A percentile compares a stretch with the other conserved stretches of the same genome.
Conservation (phyloP, 139 green algal genomes). For the Raphidocelis subcapitata region DNA sequence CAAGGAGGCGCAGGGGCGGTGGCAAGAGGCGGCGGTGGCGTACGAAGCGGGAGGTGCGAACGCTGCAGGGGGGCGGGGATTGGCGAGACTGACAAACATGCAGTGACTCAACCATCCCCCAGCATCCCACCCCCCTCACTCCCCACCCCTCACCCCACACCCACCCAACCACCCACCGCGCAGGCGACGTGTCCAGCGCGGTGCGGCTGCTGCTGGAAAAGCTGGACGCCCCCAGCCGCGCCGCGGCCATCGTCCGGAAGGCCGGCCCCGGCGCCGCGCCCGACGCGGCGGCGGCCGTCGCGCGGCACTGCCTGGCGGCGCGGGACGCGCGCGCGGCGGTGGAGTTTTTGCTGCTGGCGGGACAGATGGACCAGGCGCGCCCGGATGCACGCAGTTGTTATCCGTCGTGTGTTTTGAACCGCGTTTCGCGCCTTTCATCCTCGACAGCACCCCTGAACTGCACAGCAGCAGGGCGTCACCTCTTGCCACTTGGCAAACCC, state of each 20-base stretch:
- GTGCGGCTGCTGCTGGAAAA: conserved; percentile 71
- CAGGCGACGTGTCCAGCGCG: conserved; percentile 58
- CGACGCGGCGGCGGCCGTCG: conserved; percentile 47
- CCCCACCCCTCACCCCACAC: no score
- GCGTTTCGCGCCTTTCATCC: no score
- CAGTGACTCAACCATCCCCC: neutral
- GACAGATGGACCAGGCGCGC: conserved; percentile 49
- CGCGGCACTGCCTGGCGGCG: conserved; percentile 50
- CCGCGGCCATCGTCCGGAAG: conserved; percentile 65
- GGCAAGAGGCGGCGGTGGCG: conserved; percentile 35
- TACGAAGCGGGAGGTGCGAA: conserved; percentile 36
- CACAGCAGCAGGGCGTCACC: no score
- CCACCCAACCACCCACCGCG: no score
- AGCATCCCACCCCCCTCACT: conserved; percentile 4
- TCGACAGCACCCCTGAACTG: no score
- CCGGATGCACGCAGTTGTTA: no score
- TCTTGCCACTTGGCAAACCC: no score
- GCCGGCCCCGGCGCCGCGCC: conserved; percentile 40
- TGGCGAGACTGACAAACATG: no score
- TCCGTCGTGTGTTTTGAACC: no score
- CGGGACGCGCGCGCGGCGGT: conserved; percentile 40
- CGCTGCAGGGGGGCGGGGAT: no score
- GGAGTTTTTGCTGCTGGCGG: conserved; percentile 70
- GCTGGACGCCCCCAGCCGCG: conserved; percentile 58
- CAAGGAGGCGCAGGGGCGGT: conserved; percentile 73